Evolutionary conservation across 1,139 yeast genomes (phyloP).

Genomic region (Suhomyces bribrorum): DNA sequence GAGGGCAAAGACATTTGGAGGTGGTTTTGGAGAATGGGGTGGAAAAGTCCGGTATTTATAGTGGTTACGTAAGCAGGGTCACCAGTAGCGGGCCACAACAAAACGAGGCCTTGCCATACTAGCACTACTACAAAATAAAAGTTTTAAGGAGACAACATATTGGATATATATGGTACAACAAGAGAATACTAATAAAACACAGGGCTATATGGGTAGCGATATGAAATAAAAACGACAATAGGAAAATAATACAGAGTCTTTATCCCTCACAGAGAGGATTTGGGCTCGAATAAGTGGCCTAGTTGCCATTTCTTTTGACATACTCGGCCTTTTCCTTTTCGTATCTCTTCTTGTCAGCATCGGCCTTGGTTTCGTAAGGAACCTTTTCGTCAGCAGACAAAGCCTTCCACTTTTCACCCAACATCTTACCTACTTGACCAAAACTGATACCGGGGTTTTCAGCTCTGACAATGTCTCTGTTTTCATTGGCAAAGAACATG

Average conservation of each 20-base stretch:
- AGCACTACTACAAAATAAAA: neutral
- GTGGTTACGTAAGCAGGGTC: neutral
- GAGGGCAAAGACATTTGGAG: constrained; percentile 16
- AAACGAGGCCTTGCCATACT: neutral
- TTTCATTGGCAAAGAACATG: constrained; percentile 98
- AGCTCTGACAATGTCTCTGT: constrained; percentile 91
- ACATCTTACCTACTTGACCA: constrained; percentile 87
- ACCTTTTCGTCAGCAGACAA: constrained; percentile 74
- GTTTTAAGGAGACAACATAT: constrained; percentile 7
- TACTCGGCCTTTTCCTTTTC: constrained; percentile 95
- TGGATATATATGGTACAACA: constrained; percentile 12
- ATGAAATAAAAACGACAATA: constrained; percentile 10
- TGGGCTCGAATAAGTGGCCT: constrained; percentile 4
- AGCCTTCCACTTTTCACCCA: constrained; percentile 97
- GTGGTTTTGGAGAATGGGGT: neutral
- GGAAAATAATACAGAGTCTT: constrained; percentile 12
- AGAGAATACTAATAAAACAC: constrained; percentile 13
- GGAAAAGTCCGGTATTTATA: neutral
- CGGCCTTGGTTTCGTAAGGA: constrained; percentile 92
- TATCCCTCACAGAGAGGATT: constrained; percentile 6
- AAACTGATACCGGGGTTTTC: constrained; percentile 94
- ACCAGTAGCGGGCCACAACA: too few species aligned
- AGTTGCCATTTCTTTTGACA: constrained; percentile 47
- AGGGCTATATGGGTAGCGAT: constrained; percentile 6
- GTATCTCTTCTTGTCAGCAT: constrained; percentile 94